Percentiles rank a stretch among this genome's conserved stretches.
phyloP scores from a whole-genome alignment of 495 filamentous ascomycete species.

The Daldinia concentrica region DNA sequence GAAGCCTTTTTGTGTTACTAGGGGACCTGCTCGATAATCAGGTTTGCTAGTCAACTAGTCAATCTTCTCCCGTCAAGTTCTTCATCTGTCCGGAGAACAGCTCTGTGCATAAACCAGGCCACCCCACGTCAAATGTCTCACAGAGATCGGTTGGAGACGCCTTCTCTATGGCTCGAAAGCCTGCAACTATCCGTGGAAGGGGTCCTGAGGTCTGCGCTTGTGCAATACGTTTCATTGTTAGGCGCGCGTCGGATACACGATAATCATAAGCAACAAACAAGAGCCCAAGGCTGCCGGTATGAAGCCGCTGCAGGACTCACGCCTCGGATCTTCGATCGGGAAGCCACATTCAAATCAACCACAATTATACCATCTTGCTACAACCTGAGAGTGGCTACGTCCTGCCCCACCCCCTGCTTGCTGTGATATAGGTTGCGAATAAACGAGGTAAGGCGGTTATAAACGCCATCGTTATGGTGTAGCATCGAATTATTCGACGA shows the following conservation, averaged over 20 bases:
- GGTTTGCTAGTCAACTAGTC: conserved; percentile 22
- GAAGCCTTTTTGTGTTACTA: conserved; percentile 23
- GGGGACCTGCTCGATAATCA: conserved; percentile 24
- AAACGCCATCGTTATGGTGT: conserved; percentile 7
- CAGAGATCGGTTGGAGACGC: conserved; percentile 34
- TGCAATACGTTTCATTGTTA: conserved; percentile 36
- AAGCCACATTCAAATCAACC: conserved; percentile 35
- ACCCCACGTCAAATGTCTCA: conserved; percentile 40
- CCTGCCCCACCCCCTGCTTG: conserved; percentile 10
- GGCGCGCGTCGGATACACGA: conserved; percentile 31
- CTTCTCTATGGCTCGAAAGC: conserved; percentile 37
- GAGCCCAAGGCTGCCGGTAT: conserved; percentile 7
- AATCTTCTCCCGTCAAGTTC: conserved; percentile 15
- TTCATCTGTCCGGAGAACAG: conserved; percentile 23
- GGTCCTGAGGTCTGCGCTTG: conserved; percentile 21
- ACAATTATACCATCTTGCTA: conserved; percentile 7
- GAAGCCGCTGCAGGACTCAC: conserved; percentile 15
- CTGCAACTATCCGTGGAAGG: conserved; percentile 38
- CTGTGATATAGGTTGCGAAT: neutral
- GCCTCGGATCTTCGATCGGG: conserved; percentile 32
- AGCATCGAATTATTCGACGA: conserved; percentile 14
- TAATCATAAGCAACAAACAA: conserved; percentile 37
- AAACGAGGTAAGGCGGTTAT: conserved; percentile 5
- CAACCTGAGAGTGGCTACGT: neutral
- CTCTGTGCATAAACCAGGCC: conserved; percentile 28